These are phyloP conservation scores for Westerdykella aurantiaca DNA, from an alignment of 2,329 filamentous ascomycete species.

Conservation along the genomic window DNA sequence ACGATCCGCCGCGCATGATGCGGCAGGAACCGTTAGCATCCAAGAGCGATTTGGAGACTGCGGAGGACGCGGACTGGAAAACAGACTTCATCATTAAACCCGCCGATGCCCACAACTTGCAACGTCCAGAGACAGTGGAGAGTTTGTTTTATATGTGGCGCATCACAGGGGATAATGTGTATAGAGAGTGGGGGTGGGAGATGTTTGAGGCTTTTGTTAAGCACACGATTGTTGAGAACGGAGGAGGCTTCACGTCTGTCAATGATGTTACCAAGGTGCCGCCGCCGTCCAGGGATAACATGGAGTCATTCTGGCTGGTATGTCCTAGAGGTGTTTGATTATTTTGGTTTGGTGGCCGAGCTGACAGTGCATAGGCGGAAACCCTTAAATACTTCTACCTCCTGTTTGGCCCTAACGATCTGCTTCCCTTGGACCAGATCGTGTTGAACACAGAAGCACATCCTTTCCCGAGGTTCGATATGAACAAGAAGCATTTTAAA, in stretches of 20 bases:
- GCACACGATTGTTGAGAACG: slow-evolving; percentile 71
- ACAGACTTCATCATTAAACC: slow-evolving; percentile 72
- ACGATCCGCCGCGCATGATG: slow-evolving; percentile 60
- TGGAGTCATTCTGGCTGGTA: slow-evolving; percentile 98
- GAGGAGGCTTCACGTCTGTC: slow-evolving; percentile 76
- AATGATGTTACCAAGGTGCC: slow-evolving; percentile 68
- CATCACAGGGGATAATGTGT: slow-evolving; percentile 83
- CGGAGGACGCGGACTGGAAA: slow-evolving; percentile 58
- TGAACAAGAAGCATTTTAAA: slow-evolving; percentile 63
- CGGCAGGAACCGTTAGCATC: slow-evolving; percentile 43
- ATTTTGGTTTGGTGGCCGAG: neutral
- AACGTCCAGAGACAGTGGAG: slow-evolving; percentile 95
- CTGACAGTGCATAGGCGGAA: slow-evolving; percentile 61
- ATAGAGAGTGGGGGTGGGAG: slow-evolving; percentile 96
- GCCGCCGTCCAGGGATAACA: slow-evolving; percentile 71
- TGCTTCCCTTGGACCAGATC: slow-evolving; percentile 77
- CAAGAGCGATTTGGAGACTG: slow-evolving; percentile 29
- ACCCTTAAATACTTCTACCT: slow-evolving; percentile 98
- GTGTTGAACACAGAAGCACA: slow-evolving; percentile 98
- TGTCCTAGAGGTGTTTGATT: slow-evolving; percentile 31
- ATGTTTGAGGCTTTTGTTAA: slow-evolving; percentile 93
- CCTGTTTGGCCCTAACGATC: slow-evolving; percentile 76
- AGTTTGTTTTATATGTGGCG: slow-evolving; percentile 98
- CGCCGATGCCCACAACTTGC: slow-evolving; percentile 88
- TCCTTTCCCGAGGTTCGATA: slow-evolving; percentile 78